Evolutionary conservation across 352 stramenopile species (phyloP).

Genomic region (Thraustochytrium striatum): DNA sequence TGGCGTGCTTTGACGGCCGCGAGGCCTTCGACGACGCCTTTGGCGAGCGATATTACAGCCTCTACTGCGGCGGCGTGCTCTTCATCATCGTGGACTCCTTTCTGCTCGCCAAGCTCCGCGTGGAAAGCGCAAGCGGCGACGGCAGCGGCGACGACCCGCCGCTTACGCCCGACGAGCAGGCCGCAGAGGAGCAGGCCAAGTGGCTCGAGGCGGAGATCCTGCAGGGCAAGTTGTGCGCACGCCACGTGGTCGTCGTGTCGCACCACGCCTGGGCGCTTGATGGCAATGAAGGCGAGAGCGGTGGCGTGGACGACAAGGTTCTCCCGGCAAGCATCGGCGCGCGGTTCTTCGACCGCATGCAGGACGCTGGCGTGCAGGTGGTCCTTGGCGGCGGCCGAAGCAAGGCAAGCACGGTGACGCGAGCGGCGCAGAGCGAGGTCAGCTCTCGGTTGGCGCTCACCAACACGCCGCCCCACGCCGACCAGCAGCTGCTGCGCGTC

Average conservation of each 20-base stretch:
- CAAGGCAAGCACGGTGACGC: background rate
- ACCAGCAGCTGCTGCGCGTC: conserved; percentile 1
- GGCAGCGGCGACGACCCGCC: background rate
- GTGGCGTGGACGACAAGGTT: no score
- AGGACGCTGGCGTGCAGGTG: conserved; percentile 22
- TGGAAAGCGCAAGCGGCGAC: background rate
- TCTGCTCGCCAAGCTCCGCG: background rate
- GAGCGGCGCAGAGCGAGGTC: conserved; percentile 8
- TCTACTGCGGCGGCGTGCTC: conserved; percentile 22
- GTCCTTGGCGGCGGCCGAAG: background rate
- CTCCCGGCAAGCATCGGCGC: background rate
- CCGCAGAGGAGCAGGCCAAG: conserved; percentile 9
- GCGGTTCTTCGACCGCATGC: conserved; percentile 14
- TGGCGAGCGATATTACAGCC: conserved; percentile 4
- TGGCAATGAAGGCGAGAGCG: no score
- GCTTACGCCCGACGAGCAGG: background rate
- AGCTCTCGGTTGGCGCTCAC: conserved; percentile 1
- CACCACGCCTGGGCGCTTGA: conserved; percentile 18
- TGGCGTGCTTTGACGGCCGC: background rate
- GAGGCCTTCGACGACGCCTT: background rate
- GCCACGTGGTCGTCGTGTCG: conserved; percentile 26
- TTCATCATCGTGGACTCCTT: conserved; percentile 21
- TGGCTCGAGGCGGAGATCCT: conserved; percentile 14
- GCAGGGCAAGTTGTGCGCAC: conserved; percentile 30
- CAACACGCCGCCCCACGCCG: conserved; percentile 1